A percentile compares a stretch with the other conserved stretches of the same genome.
Conservation (phyloP, 306 rosid genomes). For the Citrullus colocynthis region DNA sequence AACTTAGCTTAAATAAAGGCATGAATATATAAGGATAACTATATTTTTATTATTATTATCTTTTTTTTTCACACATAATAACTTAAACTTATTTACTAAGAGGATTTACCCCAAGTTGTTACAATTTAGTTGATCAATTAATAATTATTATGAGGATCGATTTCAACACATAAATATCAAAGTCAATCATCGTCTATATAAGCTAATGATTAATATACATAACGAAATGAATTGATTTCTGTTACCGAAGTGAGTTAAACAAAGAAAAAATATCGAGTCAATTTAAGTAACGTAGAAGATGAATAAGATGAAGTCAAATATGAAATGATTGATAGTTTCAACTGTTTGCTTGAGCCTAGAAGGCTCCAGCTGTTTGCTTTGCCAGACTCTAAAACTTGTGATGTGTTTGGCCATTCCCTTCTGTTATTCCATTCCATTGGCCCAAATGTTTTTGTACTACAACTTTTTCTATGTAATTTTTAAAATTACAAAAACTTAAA, state of each 20-base stretch:
- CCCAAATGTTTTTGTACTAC: not conserved
- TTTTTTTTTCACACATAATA: too few relatives aligned
- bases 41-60: too few relatives aligned
- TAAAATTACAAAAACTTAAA: too few relatives aligned
- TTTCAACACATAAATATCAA: not conserved
- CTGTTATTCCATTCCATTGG: not conserved
- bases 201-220: not conserved
- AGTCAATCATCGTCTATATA: not conserved
- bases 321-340: not conserved
- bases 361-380: not conserved
- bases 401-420: not conserved
- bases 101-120: too few relatives aligned
- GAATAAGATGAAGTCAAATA: not conserved
- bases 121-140: not conserved
- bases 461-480: not conserved
- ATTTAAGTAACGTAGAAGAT: not conserved
- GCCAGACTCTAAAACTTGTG: conserved; percentile 1
- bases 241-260: not conserved
- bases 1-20: too few relatives aligned
- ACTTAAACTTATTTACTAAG: too few relatives aligned
- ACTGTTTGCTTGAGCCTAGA: not conserved
- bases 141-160: not conserved
- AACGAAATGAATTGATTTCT: not conserved
- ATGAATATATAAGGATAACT: too few relatives aligned
- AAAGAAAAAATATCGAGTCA: not conserved